Evolutionary conservation across 2,329 filamentous ascomycete species (phyloP), one percentile per base, ranked within the genome.

Genomic region (Stagonosporopsis vannaccii): DNA sequence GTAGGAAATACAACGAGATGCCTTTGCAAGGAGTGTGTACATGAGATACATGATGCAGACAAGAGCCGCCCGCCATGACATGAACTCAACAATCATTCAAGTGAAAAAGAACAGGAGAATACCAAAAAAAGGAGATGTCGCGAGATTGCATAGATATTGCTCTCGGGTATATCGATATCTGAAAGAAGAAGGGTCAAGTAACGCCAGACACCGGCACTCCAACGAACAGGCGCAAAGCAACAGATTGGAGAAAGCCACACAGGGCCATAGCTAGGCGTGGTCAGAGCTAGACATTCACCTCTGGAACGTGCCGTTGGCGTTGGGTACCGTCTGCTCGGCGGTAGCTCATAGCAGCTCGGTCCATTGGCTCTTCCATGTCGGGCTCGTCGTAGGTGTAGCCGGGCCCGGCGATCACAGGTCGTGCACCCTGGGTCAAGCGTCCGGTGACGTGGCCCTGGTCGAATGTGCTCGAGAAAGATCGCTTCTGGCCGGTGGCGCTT

Each of bases 381-480:
- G 74, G 72, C 32, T 61, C 64, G 23, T 75, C 74, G 60, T 74
- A 74, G 11, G 46, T 66, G 52, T 75, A 74, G 28, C 61, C 63
- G 15, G 70, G 59, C 22, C 62, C 68, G 13, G 66, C 59, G 15
- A 67, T 67, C 44, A 71, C 74, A 5, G 80, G 80, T 42, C 80
- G 70, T 17, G 78, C 79, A 37, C 80, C 80, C 51, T 77, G 71
- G 19, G 77, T 73, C 45, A 82, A 65, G 9, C 78, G 79, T 54
- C 77, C 76, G 26, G 73, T 73, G 37, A 80, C 63, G 60, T 81
- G 77, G 15, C 69, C 65, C 5, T 77, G 77, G 52, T 78, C 74
- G 59, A 82, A 82, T 8, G 79, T 79, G 49, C 74, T 71, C 20
- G 77, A 77, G 65, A 77, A 82, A 26, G 76, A 75, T 40, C 80